Evolutionary conservation across 1,284 basidiomycete genomes (phyloP).

Genomic region (Coniferiporia sulphurascens): DNA sequence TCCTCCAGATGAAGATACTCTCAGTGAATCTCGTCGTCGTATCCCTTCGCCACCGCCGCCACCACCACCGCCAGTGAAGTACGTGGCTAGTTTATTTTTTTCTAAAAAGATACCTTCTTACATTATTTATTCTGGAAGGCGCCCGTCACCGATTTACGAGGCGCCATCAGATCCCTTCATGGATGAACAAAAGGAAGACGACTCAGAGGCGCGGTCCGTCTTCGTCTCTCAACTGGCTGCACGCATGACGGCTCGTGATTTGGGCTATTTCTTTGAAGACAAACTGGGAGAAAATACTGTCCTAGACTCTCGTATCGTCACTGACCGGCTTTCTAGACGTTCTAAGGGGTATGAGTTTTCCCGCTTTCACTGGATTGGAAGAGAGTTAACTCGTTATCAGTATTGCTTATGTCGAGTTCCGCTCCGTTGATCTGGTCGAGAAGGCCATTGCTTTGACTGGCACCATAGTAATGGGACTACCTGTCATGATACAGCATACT

Average conservation of each 20-base stretch:
- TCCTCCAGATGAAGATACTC: constrained; percentile 21
- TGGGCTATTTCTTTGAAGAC: constrained; percentile 98
- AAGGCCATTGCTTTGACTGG: constrained; percentile 88
- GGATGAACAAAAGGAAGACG: constrained; percentile 78
- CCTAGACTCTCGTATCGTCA: constrained; percentile 92
- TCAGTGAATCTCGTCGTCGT: constrained; percentile 8
- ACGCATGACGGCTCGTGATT: constrained; percentile 89
- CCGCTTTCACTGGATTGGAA: background rate
- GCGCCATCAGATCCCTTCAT: constrained; percentile 58
- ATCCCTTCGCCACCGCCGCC: constrained; percentile 19
- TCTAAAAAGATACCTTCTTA: background rate
- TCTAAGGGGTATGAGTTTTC: constrained; percentile 80
- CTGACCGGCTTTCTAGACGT: constrained; percentile 86
- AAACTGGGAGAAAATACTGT: constrained; percentile 90
- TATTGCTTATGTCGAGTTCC: constrained; percentile 97
- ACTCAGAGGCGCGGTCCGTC: constrained; percentile 93
- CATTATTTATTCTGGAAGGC: constrained; percentile 34
- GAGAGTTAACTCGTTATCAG: constrained; percentile 30
- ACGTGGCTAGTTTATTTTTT: constrained; percentile 9
- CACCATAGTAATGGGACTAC: constrained; percentile 95
- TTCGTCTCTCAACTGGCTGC: constrained; percentile 98
- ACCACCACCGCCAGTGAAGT: constrained; percentile 24
- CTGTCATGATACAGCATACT: constrained; percentile 93
- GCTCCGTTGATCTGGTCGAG: constrained; percentile 83
- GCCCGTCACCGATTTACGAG: constrained; percentile 72